These are phyloP conservation scores for Sugiyamaella castrensis DNA, from an alignment of 1,139 yeast genomes.

Conservation along the genomic window DNA sequence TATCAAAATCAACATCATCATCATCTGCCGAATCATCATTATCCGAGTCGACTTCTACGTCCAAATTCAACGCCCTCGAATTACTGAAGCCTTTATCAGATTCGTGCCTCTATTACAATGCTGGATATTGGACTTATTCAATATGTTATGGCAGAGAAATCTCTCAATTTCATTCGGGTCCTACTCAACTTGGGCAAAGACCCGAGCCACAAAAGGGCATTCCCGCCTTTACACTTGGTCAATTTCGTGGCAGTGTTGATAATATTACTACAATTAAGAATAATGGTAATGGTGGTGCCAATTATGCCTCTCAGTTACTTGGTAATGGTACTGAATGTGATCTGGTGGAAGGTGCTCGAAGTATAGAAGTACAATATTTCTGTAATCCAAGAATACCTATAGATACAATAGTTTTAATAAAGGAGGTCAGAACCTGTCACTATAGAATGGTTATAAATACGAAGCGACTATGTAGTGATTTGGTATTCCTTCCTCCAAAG, in stretches of 20 bases:
- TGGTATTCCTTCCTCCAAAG: slow-evolving; percentile 46
- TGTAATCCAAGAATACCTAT: slow-evolving; percentile 50
- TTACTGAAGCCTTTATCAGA: slow-evolving; percentile 32
- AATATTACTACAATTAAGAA: slow-evolving; percentile 24
- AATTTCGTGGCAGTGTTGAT: slow-evolving; percentile 37
- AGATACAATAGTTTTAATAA: slow-evolving; percentile 44
- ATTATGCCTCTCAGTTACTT: slow-evolving; percentile 44
- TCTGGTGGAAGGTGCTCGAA: slow-evolving; percentile 59
- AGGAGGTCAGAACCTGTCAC: slow-evolving; percentile 70
- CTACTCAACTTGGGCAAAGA: slow-evolving; percentile 29
- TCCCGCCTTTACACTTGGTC: slow-evolving; percentile 48
- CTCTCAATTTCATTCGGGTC: slow-evolving; percentile 53
- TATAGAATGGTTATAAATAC: slow-evolving; percentile 61
- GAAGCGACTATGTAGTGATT: slow-evolving; percentile 56
- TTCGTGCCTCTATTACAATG: slow-evolving; percentile 39
- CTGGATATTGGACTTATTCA: slow-evolving; percentile 65
- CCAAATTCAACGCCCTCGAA: slow-evolving; percentile 29
- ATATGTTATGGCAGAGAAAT: slow-evolving; percentile 55
- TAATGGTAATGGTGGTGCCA: slow-evolving; percentile 17
- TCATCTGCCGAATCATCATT: background rate
- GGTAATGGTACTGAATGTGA: slow-evolving; percentile 71
- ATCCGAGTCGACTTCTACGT: background rate
- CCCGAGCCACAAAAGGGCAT: slow-evolving; percentile 41
- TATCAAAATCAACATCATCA: background rate
- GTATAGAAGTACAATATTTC: slow-evolving; percentile 59